Evolutionary conservation across 768 basidiomycete species (phyloP), one percentile per base, ranked within the genome.

Genomic region (Paxillus involutus): DNA sequence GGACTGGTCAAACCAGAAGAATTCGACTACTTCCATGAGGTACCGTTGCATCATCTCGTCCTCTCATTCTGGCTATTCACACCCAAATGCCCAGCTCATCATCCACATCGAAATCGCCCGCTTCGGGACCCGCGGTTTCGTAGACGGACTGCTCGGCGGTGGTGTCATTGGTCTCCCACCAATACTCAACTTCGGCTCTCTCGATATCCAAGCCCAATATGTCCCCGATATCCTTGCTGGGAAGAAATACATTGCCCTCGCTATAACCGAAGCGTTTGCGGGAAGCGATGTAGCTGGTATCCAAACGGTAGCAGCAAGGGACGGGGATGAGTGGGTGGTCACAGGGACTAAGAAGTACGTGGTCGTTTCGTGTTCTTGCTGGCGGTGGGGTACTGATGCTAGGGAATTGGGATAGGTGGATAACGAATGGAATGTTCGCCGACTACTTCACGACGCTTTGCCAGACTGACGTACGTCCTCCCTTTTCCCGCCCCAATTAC

Each of bases 11-110:
- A 82, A 58, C 88, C 92, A 6, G 92, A 95, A 65, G 83, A 88
- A 54, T 98, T 89, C 62, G 91, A 97, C 69, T 94, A 95, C 65
- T 98, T 98, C 79, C 88, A 97, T 64, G 95, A 92, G 77, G 88
- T 86, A 52, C 53, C 10, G 62, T 56, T 17, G 45, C 8, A 11
- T 21, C 9, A 6, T 11, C 2, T 43, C 33, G 29, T 29, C 24
- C 16, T 39, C 21, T 21, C 21, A 21, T 21, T 21, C 21, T 33
- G 13, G 17, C 29, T 14, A 45, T 52, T 53, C 47, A 59, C 24
- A 19, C 40, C 33, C 21, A 21, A 46, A 37, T 10, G 9, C 47
- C 35, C 57, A 91, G 89, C 77, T 86, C 42, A 89, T 92, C 55
- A 77, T 91, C 51, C 84, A 90, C 58, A 81, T 86, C 37, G 96